A percentile compares a stretch with the other conserved stretches of the same genome.
phyloP scores from a whole-genome alignment of 1,139 yeast genomes.

The Geotrichum cucujoidarum region DNA sequence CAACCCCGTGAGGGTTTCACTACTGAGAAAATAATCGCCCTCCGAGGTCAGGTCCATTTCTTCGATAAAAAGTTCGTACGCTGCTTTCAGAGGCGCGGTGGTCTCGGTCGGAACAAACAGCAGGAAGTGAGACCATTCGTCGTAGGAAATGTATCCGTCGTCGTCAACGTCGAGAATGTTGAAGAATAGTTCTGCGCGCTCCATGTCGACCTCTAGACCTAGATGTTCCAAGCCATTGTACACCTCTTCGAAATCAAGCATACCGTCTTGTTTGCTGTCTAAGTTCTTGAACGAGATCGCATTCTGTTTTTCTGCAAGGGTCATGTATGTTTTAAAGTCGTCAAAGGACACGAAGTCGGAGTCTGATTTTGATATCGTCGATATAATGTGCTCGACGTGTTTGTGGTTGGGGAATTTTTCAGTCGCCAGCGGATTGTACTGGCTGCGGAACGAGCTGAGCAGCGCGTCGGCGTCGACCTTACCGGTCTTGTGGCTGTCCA shows the following conservation, averaged over 20 bases:
- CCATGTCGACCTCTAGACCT: conserved; percentile 50
- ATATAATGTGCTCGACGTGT: conserved; percentile 50
- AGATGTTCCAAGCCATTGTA: conserved; percentile 53
- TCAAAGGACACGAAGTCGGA: conserved; percentile 54
- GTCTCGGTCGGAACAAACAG: conserved; percentile 71
- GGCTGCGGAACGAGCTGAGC: conserved; percentile 23
- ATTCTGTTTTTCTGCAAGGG: conserved; percentile 64
- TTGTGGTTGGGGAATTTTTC: conserved; percentile 43
- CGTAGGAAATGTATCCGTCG: conserved; percentile 71
- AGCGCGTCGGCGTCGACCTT: conserved; percentile 25
- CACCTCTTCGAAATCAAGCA: conserved; percentile 60
- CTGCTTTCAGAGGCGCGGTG: conserved; percentile 66
- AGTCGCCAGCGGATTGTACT: conserved; percentile 49
- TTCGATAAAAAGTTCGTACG: conserved; percentile 74
- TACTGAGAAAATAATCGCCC: conserved; percentile 83
- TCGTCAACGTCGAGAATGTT: conserved; percentile 54
- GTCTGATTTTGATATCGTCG: conserved; percentile 52
- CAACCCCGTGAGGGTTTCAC: conserved; percentile 73
- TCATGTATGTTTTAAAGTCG: conserved; percentile 59
- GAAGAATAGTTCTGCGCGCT: conserved; percentile 56
- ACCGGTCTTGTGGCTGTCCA: conserved; percentile 26
- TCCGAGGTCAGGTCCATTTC: conserved; percentile 80
- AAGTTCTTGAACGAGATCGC: conserved; percentile 62
- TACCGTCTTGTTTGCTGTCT: conserved; percentile 76
- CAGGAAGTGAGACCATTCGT: conserved; percentile 80